phyloP scores from a whole-genome alignment of 2,329 filamentous ascomycete genomes.

The Calonectria hawksworthii region DNA sequence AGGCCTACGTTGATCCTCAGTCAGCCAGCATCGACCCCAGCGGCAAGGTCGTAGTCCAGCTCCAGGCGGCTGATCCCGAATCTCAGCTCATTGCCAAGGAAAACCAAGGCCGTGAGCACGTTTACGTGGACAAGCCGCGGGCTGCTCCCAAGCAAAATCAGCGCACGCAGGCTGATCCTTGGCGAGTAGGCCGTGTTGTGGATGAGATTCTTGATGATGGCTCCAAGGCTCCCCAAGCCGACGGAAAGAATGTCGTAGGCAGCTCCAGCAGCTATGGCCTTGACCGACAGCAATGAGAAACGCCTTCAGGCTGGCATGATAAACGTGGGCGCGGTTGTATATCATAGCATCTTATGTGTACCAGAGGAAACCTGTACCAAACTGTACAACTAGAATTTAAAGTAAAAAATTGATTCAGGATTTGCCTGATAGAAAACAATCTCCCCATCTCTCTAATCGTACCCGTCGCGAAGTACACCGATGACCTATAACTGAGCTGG shows the following conservation, averaged over 20 bases:
- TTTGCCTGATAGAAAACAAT: constrained; percentile 36
- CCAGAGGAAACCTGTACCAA: constrained; percentile 45
- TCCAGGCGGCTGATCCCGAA: constrained; percentile 56
- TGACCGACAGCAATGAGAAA: constrained; percentile 37
- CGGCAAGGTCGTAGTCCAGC: constrained; percentile 62
- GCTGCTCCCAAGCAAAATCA: constrained; percentile 26
- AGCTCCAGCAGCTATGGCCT: constrained; percentile 57
- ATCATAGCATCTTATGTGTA: constrained; percentile 42
- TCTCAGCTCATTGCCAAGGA: constrained; percentile 63
- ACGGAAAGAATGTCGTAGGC: constrained; percentile 70
- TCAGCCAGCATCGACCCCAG: constrained; percentile 62
- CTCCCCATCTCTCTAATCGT: constrained; percentile 8
- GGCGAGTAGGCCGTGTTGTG: constrained; percentile 43
- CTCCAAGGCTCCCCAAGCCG: constrained; percentile 30
- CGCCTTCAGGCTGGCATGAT: constrained; percentile 18
- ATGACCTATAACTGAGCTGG: background rate
- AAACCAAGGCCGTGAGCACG: constrained; percentile 52
- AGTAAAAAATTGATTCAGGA: constrained; percentile 32
- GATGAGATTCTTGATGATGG: constrained; percentile 46
- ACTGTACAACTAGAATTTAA: constrained; percentile 51
- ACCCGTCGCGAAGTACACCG: background rate
- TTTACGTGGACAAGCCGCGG: constrained; percentile 49
- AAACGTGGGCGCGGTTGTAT: constrained; percentile 37
- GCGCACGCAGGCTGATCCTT: constrained; percentile 28
- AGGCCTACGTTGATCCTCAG: constrained; percentile 64